Conservation (phyloP, 768 basidiomycete genomes). For the Trametes cingulata region DNA sequence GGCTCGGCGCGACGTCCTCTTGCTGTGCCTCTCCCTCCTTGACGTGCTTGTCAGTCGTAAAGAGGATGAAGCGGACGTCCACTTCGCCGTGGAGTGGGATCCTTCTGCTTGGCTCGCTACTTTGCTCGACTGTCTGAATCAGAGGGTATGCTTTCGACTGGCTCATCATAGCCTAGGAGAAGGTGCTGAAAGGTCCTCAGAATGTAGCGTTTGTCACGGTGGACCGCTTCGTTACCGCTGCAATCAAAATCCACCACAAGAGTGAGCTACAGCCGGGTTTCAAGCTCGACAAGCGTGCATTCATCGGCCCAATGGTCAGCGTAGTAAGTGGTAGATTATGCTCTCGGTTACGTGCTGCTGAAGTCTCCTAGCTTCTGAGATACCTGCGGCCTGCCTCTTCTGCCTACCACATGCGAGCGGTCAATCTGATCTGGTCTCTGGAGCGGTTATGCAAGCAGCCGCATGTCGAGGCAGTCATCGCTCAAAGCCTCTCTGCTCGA, state of each 20-base stretch:
- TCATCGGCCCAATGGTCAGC: constrained; percentile 61
- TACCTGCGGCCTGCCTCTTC: constrained; percentile 70
- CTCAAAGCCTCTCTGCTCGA: constrained; percentile 64
- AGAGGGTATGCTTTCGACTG: constrained; percentile 47
- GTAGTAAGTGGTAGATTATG: constrained; percentile 36
- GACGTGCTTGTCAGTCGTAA: constrained; percentile 50
- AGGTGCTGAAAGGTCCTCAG: constrained; percentile 34
- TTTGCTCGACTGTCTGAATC: constrained; percentile 54
- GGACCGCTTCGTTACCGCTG: constrained; percentile 59
- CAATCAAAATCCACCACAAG: constrained; percentile 56
- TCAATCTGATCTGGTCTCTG: constrained; percentile 80
- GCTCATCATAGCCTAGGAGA: not conserved
- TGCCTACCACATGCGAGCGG: constrained; percentile 79
- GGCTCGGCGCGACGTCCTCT: constrained; percentile 47
- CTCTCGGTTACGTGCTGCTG: not conserved
- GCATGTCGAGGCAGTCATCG: constrained; percentile 79
- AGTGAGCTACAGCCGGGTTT: constrained; percentile 52
- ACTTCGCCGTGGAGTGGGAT: constrained; percentile 53
- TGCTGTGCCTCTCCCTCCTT: constrained; percentile 53
- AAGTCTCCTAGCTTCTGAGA: constrained; percentile 53
- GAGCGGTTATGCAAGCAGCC: constrained; percentile 54
- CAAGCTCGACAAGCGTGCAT: constrained; percentile 53
- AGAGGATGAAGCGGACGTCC: constrained; percentile 32
- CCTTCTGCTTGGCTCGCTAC: constrained; percentile 62
- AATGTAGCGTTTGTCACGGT: constrained; percentile 64